Base-by-base conservation (phyloP, 164 flowering plant genomes). In the Nymphaea thermarum region DNA sequence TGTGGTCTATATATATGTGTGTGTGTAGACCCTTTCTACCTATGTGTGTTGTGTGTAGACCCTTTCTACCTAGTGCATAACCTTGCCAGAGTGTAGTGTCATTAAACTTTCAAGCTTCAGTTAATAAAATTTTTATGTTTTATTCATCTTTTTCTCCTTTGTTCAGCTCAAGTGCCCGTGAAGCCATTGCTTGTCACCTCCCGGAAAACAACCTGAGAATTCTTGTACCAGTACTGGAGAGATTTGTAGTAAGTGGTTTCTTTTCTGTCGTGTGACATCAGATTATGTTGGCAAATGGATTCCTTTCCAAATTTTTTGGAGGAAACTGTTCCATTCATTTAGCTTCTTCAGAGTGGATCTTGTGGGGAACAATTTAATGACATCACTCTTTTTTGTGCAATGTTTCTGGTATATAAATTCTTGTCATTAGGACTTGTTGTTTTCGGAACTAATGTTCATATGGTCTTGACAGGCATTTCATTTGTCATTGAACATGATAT, bases 151-250 rank as follows among this genome's bases (percentile, higher is more conserved):
- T 17, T 25, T 17, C 10, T 41, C 7, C 12, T 62, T 17, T 17
- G n/a, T 17, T 17, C 91, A 94, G 97, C 70, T 74, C 71, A 73
- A 78, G 79, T 69, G 85, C 77, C 43, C 95, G 97, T 3, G 79
- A 80, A 63, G 79, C 90, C 41, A 94, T 94, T 65, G 80, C 90
- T 44, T 72, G 75, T 63, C 82, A 77, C 77, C 93, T 94, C 43
- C 97, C 97, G 4, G 78, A 89, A 44, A 77, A 73, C 69, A 94
- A 80, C 43, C 70, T 94, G 80, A 71, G 81, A 71, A 75, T 82
- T 70, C 87, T 94, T 51, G 94, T 94, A 14, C 98, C 98, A 42
- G 98, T 94, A 15, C 76, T 91, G 79, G 98, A 94, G 77, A 84
- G 92, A 85, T 94, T 94, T 79, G 87, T 94, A 93, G 98, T 94